These are phyloP conservation scores for Phytophthora citricola DNA, from an alignment of 352 stramenopile genomes.

Conservation along the genomic window DNA sequence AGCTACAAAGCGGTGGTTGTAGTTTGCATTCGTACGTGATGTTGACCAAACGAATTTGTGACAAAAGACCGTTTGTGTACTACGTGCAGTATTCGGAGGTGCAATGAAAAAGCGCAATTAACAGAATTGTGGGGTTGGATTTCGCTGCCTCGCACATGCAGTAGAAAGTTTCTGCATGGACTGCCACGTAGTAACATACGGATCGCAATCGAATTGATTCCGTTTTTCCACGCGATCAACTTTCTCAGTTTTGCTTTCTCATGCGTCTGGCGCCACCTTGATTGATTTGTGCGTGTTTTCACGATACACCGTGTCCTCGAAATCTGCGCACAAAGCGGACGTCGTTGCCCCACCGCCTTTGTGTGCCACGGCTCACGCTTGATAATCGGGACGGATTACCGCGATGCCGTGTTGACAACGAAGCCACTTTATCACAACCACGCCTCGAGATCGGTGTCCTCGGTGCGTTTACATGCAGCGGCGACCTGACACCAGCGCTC, in stretches of 20 bases:
- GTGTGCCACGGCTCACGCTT: neutral
- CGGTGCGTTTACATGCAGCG: conserved; percentile 16
- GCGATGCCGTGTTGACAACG: neutral
- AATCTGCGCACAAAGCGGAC: neutral
- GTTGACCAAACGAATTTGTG: too few relatives aligned
- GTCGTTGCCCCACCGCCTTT: neutral
- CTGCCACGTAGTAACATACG: neutral
- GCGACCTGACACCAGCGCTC: conserved; percentile 20
- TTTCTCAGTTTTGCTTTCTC: neutral
- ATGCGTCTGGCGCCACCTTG: neutral
- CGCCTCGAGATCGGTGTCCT: conserved; percentile 3
- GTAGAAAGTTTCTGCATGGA: too few relatives aligned
- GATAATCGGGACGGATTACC: neutral
- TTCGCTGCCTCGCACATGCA: too few relatives aligned
- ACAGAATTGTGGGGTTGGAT: too few relatives aligned
- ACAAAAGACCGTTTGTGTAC: too few relatives aligned
- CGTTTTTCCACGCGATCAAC: neutral
- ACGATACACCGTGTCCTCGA: neutral
- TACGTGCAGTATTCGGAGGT: too few relatives aligned
- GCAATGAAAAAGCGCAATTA: too few relatives aligned
- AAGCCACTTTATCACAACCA: conserved; percentile 8
- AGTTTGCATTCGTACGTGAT: too few relatives aligned
- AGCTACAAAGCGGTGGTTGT: too few relatives aligned
- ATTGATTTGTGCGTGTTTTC: neutral
- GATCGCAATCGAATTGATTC: neutral